A percentile compares a stretch with the other conserved stretches of the same genome.
Evolutionary conservation across 768 basidiomycete species (phyloP).

Genomic region (Calocybe gangraenosa): DNA sequence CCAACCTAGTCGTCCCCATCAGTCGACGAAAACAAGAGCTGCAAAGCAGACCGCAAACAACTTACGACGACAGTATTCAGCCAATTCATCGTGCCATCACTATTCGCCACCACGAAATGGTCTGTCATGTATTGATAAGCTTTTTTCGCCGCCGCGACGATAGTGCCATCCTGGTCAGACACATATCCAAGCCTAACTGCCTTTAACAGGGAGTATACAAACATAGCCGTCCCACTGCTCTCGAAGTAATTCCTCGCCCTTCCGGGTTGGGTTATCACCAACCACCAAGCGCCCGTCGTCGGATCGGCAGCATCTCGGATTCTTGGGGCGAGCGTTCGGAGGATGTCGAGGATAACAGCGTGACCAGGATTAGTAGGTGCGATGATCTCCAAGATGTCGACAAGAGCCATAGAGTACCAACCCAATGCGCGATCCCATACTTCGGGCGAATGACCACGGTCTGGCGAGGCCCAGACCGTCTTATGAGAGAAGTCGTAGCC

Average conservation of each 20-base stretch:
- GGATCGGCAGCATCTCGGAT: conserved; percentile 36
- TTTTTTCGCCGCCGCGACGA: conserved; percentile 32
- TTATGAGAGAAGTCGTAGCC: conserved; percentile 44
- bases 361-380: conserved; percentile 27
- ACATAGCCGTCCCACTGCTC: conserved; percentile 44
- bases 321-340: conserved; percentile 30
- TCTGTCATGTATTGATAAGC: conserved; percentile 37
- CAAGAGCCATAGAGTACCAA: conserved; percentile 46
- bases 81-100: conserved; percentile 43
- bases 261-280: conserved; percentile 46
- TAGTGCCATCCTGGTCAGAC: conserved; percentile 32
- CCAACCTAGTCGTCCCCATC: conserved; percentile 27
- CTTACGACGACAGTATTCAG: conserved; percentile 40
- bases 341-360: conserved; percentile 25
- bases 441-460: conserved; percentile 43
- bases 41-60: background rate
- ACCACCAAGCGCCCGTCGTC: conserved; percentile 42
- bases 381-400: conserved; percentile 38
- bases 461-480: conserved; percentile 39
- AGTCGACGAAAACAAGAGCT: no score
- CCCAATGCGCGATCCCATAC: conserved; percentile 47
- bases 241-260: conserved; percentile 44
- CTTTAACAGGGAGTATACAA: conserved; percentile 41
- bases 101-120: conserved; percentile 37
- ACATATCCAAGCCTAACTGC: conserved; percentile 40